These are phyloP conservation scores for Tricholoma flavovirens DNA, from an alignment of 768 basidiomycete species.

Conservation along the genomic window DNA sequence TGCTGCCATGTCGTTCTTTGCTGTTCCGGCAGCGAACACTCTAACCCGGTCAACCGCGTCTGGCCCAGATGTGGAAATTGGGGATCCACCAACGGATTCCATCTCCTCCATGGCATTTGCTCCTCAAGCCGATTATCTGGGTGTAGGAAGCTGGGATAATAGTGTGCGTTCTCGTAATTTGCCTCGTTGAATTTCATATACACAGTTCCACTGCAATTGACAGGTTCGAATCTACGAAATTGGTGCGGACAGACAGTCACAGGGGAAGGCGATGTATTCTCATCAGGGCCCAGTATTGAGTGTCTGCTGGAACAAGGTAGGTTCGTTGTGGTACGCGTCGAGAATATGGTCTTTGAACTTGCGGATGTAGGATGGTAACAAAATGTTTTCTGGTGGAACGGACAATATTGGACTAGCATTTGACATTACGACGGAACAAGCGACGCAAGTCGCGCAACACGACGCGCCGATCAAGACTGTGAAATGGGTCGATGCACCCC, in stretches of 20 bases:
- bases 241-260: constrained; percentile 67
- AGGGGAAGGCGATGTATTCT: constrained; percentile 84
- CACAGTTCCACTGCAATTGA: constrained; percentile 7
- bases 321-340: constrained; percentile 15
- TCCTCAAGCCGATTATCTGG: constrained; percentile 79
- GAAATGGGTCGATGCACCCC: constrained; percentile 72
- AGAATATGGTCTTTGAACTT: constrained; percentile 3
- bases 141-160: constrained; percentile 92
- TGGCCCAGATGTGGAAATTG: constrained; percentile 62
- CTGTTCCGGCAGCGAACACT: not conserved
- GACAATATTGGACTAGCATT: constrained; percentile 95
- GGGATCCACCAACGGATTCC: constrained; percentile 79
- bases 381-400: constrained; percentile 87
- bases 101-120: constrained; percentile 85
- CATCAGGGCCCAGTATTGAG: constrained; percentile 89
- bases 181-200: not conserved
- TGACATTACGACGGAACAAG: constrained; percentile 78
- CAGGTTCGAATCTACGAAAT: constrained; percentile 94
- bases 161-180: constrained; percentile 46
- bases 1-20: not conserved
- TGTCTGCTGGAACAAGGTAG: constrained; percentile 87
- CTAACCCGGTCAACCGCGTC: not conserved
- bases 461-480: constrained; percentile 85
- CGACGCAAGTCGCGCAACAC: constrained; percentile 82
- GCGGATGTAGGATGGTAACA: constrained; percentile 71